Base-by-base conservation (phyloP, 1,284 basidiomycete species). In the Chondrostereum purpureum region DNA sequence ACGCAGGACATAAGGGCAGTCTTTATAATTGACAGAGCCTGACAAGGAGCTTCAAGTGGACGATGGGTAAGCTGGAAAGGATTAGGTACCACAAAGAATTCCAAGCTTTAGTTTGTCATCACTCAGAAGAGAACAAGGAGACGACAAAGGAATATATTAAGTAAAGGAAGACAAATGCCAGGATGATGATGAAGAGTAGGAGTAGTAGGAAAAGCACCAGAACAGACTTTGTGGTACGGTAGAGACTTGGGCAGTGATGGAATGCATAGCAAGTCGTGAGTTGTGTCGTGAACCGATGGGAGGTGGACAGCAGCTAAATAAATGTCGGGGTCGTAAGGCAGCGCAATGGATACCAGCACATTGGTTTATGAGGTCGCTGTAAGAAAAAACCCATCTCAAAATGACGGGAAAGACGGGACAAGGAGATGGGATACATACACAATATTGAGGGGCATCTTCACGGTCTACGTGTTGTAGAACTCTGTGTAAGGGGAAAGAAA, bases 361-460 rank as follows among this genome's bases (percentile, higher is more conserved):
- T 11, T 17, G 27, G 46, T 51, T 60, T 63, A 70, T 70, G 54
- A 78, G 74, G 62, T 78, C 76, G 56, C 74, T 75, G 52, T 17
- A 43, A 37, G 37, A 45, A 38, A 12, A 46, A 40, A 27, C 34
- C 23, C 44, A 44, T 24, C 17, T 42, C 42, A 42, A 16, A 48
- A 39, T 52, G 45, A 49, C n/a, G n/a, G 45, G 39, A 23, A n/a
- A 44, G 17, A 23, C 42, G 34, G 46, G 42, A 27, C 24, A n/a
- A n/a, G n/a, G n/a, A n/a, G n/a, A 46, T 45, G 19, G 41, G 24
- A 42, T 27, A 68, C 70, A 57, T 58, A 73, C 70, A 92, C 93
- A 65, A 97, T 92, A 72, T 95, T 94, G 65, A 96, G 78, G 55
- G 94, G 93, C 93, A 97, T 97, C 77, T 95, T 91, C 69, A 92